These are phyloP conservation scores for Astrephomene gubernaculifera DNA, from an alignment of 139 green algal species.

Conservation along the genomic window DNA sequence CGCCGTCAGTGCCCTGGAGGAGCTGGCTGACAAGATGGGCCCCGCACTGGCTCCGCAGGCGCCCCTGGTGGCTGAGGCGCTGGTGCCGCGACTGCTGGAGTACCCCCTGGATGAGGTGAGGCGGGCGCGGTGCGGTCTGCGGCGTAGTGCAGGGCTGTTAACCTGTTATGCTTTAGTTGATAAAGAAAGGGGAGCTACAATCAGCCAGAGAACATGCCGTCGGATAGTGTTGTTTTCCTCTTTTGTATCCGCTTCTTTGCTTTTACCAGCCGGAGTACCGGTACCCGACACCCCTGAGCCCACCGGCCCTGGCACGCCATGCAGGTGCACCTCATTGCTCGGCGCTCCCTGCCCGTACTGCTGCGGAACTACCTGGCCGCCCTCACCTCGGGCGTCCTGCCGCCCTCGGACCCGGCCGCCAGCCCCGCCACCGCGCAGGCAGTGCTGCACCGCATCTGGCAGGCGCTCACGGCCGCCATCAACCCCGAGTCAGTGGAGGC, in stretches of 20 bases:
- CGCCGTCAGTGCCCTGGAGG: slow-evolving; percentile 18
- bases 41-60: slow-evolving; percentile 10
- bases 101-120: slow-evolving; percentile 19
- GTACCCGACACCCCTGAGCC: not conserved
- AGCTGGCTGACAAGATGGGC: slow-evolving; percentile 16
- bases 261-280: too few relatives aligned
- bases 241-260: too few relatives aligned
- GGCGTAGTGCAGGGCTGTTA: too few relatives aligned
- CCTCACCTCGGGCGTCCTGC: not conserved
- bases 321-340: slow-evolving; percentile 8
- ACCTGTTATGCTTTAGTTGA: too few relatives aligned
- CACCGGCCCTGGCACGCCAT: too few relatives aligned
- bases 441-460: slow-evolving; percentile 20
- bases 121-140: not conserved
- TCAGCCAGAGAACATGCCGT: too few relatives aligned
- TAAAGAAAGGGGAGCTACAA: too few relatives aligned
- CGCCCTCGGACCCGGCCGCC: not conserved
- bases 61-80: not conserved
- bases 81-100: slow-evolving; percentile 24
- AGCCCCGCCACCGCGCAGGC: not conserved
- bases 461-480: not conserved
- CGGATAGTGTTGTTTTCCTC: too few relatives aligned
- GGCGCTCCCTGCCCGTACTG: not conserved
- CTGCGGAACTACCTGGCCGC: slow-evolving; percentile 21
- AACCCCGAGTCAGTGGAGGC: not conserved